Conservation (phyloP, 148 eudicot species). For the Heliamphora exappendiculata region DNA sequence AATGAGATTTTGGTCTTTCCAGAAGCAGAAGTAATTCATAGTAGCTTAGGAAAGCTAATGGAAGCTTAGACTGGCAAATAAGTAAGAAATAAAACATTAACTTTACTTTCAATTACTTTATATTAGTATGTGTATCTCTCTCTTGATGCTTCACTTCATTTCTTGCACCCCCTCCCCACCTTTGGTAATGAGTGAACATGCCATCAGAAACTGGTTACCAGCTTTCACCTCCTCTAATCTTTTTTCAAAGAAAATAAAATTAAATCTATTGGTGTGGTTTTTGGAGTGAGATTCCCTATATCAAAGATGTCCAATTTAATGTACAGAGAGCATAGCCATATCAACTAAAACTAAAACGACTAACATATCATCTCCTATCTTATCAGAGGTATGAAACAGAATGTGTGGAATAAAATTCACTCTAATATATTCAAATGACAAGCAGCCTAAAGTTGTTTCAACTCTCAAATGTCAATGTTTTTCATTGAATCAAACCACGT, state of each 20-base stretch:
- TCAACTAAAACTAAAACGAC: too few relatives aligned
- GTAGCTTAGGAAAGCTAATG: neutral
- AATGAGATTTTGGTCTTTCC: neutral
- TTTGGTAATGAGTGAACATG: neutral
- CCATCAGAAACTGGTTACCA: neutral
- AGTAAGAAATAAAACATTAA: neutral
- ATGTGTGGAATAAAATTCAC: neutral
- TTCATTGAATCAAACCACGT: neutral
- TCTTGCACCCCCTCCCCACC: neutral
- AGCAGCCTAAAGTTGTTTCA: too few relatives aligned
- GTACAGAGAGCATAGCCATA: neutral
- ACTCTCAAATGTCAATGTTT: too few relatives aligned
- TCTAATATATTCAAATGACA: neutral
- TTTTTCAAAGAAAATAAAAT: too few relatives aligned
- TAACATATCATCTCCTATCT: neutral
- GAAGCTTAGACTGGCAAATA: neutral
- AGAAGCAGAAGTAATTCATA: neutral
- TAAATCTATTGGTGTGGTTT: too few relatives aligned
- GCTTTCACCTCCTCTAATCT: neutral
- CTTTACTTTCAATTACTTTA: neutral
- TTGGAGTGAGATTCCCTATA: neutral
- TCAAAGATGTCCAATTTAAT: neutral
- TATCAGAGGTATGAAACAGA: neutral
- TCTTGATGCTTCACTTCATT: neutral
- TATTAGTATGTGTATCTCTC: neutral